A percentile compares a stretch with the other conserved stretches of the same genome.
Conservation (phyloP, 2,329 filamentous ascomycete species). For the Trichoderma gracile region DNA sequence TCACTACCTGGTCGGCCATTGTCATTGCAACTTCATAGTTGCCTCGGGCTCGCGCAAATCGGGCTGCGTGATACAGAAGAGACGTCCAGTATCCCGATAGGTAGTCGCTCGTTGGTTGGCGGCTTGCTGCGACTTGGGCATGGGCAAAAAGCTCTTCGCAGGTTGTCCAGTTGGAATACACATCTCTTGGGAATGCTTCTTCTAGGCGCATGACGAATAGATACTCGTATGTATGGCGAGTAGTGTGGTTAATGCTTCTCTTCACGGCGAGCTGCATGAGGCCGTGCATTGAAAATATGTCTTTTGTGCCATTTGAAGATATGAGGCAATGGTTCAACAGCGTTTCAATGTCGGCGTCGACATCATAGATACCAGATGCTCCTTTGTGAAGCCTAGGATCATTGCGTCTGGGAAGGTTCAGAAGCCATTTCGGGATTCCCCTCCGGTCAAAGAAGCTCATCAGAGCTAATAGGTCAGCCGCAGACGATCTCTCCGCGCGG, state of each 20-base stretch:
- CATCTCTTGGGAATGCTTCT: constrained; percentile 28
- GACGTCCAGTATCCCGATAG: not conserved
- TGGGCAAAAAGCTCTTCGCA: constrained; percentile 2
- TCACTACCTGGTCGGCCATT: not conserved
- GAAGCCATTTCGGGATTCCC: constrained; percentile 39
- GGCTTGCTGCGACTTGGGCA: constrained; percentile 3
- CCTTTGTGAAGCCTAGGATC: not conserved
- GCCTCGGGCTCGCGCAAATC: constrained; percentile 16
- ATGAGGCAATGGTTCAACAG: constrained; percentile 4
- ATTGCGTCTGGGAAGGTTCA: not conserved
- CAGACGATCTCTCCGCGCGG: constrained; percentile 35
- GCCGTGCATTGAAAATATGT: constrained; percentile 26
- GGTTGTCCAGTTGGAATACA: not conserved
- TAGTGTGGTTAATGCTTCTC: not conserved
- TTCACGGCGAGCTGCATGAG: constrained; percentile 25
- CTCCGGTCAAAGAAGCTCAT: constrained; percentile 50
- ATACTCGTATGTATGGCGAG: not conserved
- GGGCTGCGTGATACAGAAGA: constrained; percentile 9
- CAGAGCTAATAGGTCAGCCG: constrained; percentile 46
- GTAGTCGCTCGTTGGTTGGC: not conserved
- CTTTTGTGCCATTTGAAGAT: not conserved
- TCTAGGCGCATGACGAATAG: constrained; percentile 1
- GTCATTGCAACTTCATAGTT: constrained; percentile 13
- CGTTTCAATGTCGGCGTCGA: constrained; percentile 2
- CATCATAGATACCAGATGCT: too few relatives aligned